phyloP scores from a whole-genome alignment of 345 rosid species.

The Geranium brycei region DNA sequence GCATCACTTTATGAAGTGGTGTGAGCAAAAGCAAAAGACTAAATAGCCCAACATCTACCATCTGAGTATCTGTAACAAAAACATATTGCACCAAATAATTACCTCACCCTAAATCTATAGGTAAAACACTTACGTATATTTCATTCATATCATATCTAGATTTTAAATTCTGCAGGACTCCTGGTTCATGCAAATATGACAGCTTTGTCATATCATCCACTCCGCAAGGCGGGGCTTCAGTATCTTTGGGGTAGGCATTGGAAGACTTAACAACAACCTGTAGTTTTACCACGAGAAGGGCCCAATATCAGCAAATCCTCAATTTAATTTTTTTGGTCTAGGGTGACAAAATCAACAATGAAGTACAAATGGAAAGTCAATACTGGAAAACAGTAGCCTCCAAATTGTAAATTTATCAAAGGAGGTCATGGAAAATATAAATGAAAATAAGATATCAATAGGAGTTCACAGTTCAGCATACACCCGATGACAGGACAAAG shows the following conservation, averaged over 20 bases:
- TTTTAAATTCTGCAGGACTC: constrained; percentile 85
- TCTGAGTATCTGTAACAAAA: constrained; percentile 3
- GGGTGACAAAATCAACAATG: neutral
- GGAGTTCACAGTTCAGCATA: no score
- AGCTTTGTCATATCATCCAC: constrained; percentile 99
- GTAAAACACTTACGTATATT: constrained; percentile 58
- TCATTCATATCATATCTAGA: constrained; percentile 97
- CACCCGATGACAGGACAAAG: neutral
- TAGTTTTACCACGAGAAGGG: constrained; percentile 8
- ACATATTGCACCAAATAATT: constrained; percentile 3
- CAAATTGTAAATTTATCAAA: no score
- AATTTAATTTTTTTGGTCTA: no score
- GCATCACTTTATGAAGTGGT: constrained; percentile 6
- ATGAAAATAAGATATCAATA: no score
- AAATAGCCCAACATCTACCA: constrained; percentile 4
- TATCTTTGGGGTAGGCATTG: constrained; percentile 64
- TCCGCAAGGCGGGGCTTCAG: constrained; percentile 80
- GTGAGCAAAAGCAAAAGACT: constrained; percentile 6
- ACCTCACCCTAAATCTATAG: neutral
- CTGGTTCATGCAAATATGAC: constrained; percentile 97
- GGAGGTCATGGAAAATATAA: no score
- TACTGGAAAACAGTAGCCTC: no score
- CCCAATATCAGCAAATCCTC: constrained; percentile 5
- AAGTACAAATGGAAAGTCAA: neutral
- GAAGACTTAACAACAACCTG: constrained; percentile 71